Conservation (phyloP, 371 early-diverging fungal genomes). For the Smittium mucronatum region DNA sequence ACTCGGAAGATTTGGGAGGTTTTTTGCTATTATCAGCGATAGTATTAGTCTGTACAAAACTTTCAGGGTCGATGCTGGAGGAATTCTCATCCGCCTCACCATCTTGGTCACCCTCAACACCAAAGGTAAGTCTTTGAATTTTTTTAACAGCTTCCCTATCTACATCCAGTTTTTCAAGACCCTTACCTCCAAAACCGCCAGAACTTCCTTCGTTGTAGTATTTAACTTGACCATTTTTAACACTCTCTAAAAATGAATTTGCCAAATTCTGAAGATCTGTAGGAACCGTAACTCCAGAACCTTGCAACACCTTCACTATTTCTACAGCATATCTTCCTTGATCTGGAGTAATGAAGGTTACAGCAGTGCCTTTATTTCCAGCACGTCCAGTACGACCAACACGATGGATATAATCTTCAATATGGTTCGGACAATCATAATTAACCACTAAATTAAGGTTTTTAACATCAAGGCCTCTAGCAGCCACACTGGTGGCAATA, state of each 20-base stretch:
- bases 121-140: constrained; percentile 79
- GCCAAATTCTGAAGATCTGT: constrained; percentile 62
- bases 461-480: constrained; percentile 98
- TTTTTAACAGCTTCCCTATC: constrained; percentile 82
- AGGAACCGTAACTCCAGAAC: constrained; percentile 60
- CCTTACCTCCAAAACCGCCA: constrained; percentile 96
- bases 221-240: constrained; percentile 68
- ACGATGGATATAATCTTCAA: constrained; percentile 96
- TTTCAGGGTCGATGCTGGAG: constrained; percentile 16
- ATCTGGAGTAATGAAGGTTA: constrained; percentile 72
- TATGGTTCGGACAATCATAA: constrained; percentile 78
- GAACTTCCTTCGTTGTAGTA: constrained; percentile 40
- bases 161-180: constrained; percentile 84
- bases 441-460: constrained; percentile 89
- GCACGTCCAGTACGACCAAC: constrained; percentile 98
- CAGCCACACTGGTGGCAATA: constrained; percentile 97
- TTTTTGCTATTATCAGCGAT: background rate
- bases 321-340: constrained; percentile 92
- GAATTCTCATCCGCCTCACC: constrained; percentile 46
- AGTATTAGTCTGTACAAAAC: constrained; percentile 16
- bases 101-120: constrained; percentile 58
- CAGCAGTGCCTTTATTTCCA: constrained; percentile 77
- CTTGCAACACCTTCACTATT: constrained; percentile 78
- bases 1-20: constrained; percentile 8
- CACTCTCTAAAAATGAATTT: constrained; percentile 71